phyloP scores from a whole-genome alignment of 169 alveolate species.

The Babesia ovis region DNA sequence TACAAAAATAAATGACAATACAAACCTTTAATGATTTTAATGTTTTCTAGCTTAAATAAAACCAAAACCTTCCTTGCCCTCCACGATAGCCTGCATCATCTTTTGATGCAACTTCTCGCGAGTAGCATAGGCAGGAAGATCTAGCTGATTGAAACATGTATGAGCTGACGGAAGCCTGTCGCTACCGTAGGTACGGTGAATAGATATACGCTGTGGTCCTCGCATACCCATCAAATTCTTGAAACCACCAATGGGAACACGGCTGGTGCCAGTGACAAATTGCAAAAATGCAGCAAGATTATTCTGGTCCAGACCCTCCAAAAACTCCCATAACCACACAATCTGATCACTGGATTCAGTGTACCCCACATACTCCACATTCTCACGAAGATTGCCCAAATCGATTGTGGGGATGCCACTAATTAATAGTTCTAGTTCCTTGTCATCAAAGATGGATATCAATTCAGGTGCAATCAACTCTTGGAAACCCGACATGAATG shows the following conservation, averaged over 20 bases:
- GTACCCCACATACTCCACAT: slow-evolving; percentile 94
- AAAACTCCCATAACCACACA: slow-evolving; percentile 93
- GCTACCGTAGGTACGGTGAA: slow-evolving; percentile 90
- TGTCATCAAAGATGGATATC: slow-evolving; percentile 93
- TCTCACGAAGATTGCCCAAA: slow-evolving; percentile 91
- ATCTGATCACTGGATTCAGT: slow-evolving; percentile 85
- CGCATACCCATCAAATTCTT: slow-evolving; percentile 96
- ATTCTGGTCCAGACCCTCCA: slow-evolving; percentile 89
- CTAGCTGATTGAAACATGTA: slow-evolving; percentile 98
- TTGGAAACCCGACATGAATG: slow-evolving; percentile 96
- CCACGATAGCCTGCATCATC: slow-evolving; percentile 89
- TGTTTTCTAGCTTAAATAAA: slow-evolving; percentile 77
- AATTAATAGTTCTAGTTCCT: slow-evolving; percentile 93
- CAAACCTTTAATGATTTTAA: slow-evolving; percentile 10
- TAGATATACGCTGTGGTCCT: slow-evolving; percentile 96
- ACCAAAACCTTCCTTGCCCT: slow-evolving; percentile 97
- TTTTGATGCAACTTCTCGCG: slow-evolving; percentile 90
- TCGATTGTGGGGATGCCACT: slow-evolving; percentile 99
- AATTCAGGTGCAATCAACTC: slow-evolving; percentile 95
- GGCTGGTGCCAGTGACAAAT: slow-evolving; percentile 81
- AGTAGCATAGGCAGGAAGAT: slow-evolving; percentile 95
- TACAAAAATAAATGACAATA: not conserved
- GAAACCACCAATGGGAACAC: slow-evolving; percentile 99
- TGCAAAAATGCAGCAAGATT: slow-evolving; percentile 91
- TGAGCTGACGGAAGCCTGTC: slow-evolving; percentile 97